Percentiles rank a stretch among this genome's conserved stretches.
These are phyloP conservation scores for Umbelopsis vinacea DNA, from an alignment of 192 early-diverging fungal species.

Conservation along the genomic window DNA sequence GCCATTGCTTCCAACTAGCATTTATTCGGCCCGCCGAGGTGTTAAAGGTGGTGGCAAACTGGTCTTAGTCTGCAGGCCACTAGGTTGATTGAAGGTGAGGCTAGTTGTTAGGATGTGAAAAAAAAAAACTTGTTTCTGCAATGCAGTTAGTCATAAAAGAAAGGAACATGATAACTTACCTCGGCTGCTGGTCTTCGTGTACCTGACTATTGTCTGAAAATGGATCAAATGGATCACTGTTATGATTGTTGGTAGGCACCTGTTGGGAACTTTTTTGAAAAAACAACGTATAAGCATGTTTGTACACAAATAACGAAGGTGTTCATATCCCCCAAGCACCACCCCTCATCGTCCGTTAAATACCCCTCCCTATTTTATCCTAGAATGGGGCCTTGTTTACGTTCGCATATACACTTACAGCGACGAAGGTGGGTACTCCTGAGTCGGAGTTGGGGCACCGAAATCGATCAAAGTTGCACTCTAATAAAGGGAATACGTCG, in stretches of 20 bases:
- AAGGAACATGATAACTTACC: neutral
- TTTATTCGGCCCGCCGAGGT: slow-evolving; percentile 10
- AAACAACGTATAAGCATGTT: neutral
- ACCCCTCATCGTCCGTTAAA: neutral
- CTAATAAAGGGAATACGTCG: neutral
- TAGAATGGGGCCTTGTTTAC: slow-evolving; percentile 1
- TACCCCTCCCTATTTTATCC: slow-evolving; percentile 24
- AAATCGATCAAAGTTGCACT: slow-evolving; percentile 15
- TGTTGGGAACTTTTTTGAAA: neutral
- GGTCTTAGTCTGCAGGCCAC: neutral
- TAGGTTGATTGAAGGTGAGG: neutral
- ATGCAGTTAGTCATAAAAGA: neutral
- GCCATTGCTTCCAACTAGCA: neutral
- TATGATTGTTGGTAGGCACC: neutral
- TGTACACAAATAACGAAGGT: neutral
- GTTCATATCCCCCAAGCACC: neutral
- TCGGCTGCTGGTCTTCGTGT: slow-evolving; percentile 8
- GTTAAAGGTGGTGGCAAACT: neutral
- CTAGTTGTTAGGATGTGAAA: neutral
- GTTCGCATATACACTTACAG: slow-evolving; percentile 3
- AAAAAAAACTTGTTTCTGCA: slow-evolving; percentile 1
- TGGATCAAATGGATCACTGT: slow-evolving; percentile 36
- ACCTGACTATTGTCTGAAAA: slow-evolving; percentile 33
- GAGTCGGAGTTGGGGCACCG: neutral
- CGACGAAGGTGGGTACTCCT: slow-evolving; percentile 6